Conservation (phyloP, 257 asterid genomes). For the Ilex asprella region DNA sequence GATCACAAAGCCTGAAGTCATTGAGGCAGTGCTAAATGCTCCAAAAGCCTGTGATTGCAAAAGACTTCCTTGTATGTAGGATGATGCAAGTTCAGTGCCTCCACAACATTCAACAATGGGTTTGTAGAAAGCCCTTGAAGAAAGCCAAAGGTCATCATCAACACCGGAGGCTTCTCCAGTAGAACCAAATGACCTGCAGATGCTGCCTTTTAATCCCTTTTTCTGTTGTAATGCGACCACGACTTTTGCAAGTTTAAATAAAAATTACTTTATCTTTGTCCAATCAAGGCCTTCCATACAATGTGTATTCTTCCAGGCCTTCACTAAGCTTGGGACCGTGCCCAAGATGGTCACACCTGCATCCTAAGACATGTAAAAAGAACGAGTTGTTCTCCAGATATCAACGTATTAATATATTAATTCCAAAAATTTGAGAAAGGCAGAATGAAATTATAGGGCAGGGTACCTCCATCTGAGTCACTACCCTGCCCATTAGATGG, state of each 20-base stretch:
- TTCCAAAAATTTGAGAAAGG: neutral
- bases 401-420: neutral
- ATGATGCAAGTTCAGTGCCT: conserved; percentile 91
- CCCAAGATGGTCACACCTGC: conserved; percentile 84
- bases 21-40: conserved; percentile 73
- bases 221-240: neutral
- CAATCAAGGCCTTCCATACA: conserved; percentile 87
- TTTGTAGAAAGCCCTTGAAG: conserved; percentile 67
- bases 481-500: no score
- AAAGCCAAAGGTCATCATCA: conserved; percentile 97
- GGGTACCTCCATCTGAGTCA: no score
- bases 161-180: conserved; percentile 87
- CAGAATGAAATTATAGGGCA: no score
- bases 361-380: conserved; percentile 40
- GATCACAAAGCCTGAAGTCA: conserved; percentile 73
- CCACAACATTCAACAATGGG: conserved; percentile 88
- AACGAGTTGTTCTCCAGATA: neutral
- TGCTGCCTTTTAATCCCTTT: conserved; percentile 1
- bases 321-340: conserved; percentile 93
- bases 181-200: conserved; percentile 56
- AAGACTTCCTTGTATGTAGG: conserved; percentile 65
- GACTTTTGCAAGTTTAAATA: neutral
- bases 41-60: conserved; percentile 94
- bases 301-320: conserved; percentile 77
- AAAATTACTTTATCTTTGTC: conserved; percentile 68